Evolutionary conservation across 495 filamentous ascomycete genomes (phyloP).

Genomic region (Aspergillus incahuasiensis): DNA sequence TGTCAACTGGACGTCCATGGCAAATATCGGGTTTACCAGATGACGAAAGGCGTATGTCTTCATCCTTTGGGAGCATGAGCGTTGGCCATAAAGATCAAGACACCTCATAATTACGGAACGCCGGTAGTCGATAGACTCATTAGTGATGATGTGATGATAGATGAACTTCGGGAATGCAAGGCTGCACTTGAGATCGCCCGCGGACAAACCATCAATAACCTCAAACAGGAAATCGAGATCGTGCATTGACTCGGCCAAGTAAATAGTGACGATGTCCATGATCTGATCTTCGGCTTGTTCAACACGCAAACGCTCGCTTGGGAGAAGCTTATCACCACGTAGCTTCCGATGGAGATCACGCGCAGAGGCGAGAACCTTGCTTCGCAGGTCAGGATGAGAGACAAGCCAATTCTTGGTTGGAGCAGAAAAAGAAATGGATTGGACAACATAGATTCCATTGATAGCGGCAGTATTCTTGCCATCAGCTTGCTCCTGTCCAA

Average conservation of each 20-base stretch:
- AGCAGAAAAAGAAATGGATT: constrained; percentile 58
- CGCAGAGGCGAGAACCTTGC: constrained; percentile 62
- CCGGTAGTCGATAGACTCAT: constrained; percentile 84
- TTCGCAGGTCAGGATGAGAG: constrained; percentile 65
- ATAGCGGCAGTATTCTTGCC: constrained; percentile 70
- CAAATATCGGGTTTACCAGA: constrained; percentile 92
- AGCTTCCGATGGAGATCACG: constrained; percentile 71
- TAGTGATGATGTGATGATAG: constrained; percentile 77
- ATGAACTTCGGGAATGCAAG: constrained; percentile 76
- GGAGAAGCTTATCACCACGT: constrained; percentile 60
- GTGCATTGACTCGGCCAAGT: constrained; percentile 65
- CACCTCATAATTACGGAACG: constrained; percentile 78
- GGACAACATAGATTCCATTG: constrained; percentile 80
- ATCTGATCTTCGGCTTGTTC: constrained; percentile 86
- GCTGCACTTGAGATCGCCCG: constrained; percentile 72
- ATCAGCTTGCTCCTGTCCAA: constrained; percentile 52
- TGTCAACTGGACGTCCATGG: constrained; percentile 82
- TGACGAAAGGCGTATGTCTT: constrained; percentile 92
- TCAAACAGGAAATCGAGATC: constrained; percentile 88
- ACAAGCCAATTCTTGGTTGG: constrained; percentile 67
- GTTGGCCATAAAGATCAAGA: constrained; percentile 79
- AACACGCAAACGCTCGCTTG: constrained; percentile 73
- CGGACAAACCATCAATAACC: constrained; percentile 77
- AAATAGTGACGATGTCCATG: constrained; percentile 78
- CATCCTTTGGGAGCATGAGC: constrained; percentile 71